Evolutionary conservation across 352 stramenopile species (phyloP).

Genomic region (Thalassiosira allenii): DNA sequence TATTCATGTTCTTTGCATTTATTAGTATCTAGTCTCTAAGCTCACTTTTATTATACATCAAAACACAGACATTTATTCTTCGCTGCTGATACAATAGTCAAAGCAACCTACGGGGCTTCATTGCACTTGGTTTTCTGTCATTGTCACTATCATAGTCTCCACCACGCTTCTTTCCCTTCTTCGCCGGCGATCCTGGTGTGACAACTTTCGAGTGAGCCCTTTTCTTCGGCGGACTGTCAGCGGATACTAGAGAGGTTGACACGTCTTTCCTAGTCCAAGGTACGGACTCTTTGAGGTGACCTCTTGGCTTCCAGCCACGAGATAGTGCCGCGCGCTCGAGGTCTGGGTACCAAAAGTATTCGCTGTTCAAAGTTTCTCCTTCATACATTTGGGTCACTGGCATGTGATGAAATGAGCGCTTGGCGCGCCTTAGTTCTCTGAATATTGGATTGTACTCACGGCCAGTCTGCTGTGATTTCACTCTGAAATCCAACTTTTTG

Average conservation of each 20-base stretch:
- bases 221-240: too few species aligned
- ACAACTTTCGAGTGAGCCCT: background rate
- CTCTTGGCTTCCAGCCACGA: constrained; percentile 7
- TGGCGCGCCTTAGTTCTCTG: background rate
- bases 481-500: constrained; percentile 9
- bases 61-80: too few species aligned
- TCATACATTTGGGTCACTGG: background rate
- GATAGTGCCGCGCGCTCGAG: background rate
- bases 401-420: background rate
- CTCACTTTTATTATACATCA: too few species aligned
- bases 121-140: background rate
- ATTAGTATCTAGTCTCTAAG: too few species aligned
- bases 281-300: background rate
- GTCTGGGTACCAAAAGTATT: constrained; percentile 22
- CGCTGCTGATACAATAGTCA: too few species aligned
- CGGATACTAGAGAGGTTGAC: too few species aligned
- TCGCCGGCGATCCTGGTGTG: background rate
- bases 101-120: too few species aligned
- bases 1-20: too few species aligned
- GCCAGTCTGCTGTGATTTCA: background rate
- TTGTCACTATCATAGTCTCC: background rate
- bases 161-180: background rate
- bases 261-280: background rate
- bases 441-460: background rate
- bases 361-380: background rate